Evolutionary conservation across 2,329 filamentous ascomycete genomes (phyloP).

Genomic region (Septoria linicola): DNA sequence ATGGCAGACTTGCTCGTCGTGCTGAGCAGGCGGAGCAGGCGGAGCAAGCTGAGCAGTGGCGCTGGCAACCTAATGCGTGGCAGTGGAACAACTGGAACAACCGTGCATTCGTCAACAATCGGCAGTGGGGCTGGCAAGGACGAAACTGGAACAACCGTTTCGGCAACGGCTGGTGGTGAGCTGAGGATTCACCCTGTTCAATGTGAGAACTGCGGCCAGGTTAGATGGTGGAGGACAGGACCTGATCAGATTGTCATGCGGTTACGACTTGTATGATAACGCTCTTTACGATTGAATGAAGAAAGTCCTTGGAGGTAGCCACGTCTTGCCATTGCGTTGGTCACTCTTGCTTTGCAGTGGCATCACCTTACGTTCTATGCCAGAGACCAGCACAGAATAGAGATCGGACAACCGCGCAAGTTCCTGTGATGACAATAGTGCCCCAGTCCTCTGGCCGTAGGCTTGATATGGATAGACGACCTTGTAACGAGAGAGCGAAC

Average conservation of each 20-base stretch:
- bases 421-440: slow-evolving; percentile 12
- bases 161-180: background rate
- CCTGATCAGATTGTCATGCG: background rate
- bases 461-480: slow-evolving; percentile 2
- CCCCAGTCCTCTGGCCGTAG: slow-evolving; percentile 20
- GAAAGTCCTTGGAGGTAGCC: background rate
- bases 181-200: background rate
- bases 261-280: background rate
- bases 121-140: background rate
- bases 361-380: background rate
- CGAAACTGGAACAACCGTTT: background rate
- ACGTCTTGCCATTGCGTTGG: background rate
- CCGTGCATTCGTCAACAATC: background rate
- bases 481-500: slow-evolving; percentile 15
- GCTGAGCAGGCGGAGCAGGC: background rate
- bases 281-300: background rate
- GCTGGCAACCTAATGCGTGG: background rate
- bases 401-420: slow-evolving; percentile 17
- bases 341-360: background rate
- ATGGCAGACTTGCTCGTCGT: background rate
- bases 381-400: slow-evolving; percentile 20
- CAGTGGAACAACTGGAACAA: background rate
- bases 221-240: background rate
- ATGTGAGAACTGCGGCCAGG: background rate
- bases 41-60: background rate